Evolutionary conservation across 495 filamentous ascomycete genomes (phyloP), one percentile per base, ranked within the genome.

Genomic region (Xylaria telfairii): DNA sequence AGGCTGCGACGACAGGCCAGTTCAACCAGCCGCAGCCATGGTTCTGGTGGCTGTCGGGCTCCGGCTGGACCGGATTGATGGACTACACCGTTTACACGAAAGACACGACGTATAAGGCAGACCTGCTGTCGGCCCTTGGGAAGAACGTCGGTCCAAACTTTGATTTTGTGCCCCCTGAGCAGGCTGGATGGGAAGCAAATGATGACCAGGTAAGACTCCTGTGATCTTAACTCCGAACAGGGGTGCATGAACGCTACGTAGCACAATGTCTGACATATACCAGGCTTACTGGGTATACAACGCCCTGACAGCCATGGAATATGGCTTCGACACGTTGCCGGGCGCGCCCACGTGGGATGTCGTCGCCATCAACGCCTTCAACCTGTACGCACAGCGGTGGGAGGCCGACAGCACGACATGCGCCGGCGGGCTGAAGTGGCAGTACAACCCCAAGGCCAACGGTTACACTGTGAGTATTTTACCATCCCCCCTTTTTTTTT

Each of bases 1-100:
- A 90, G 1, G 91, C 90, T 56, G 87, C 92, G 54, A 84, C 85
- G 1, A 89, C 91, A 3, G 92, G 92, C 6, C 76, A 78, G 62
- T 78, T 78, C 19, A 92, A 90, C 77, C 80, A 93, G 3, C 92
- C 91, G 1, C 80, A 87, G 68, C 89, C 91, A 0, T 95, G 94
- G 80, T 95, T 90, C 81, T 94, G 91, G 92, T 94, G 92, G 92
- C 87, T 93, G 73, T 88, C 88, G 0, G 93, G 92, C 19, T 90
- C 90, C 13, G 90, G 91, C 82, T 94, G 92, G 80, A 90, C 88
- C 65, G 82, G 90, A 3, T 72, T 98, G 68, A 83, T 97, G 71
- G 91, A 97, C 75, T 97, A 98, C 78, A 95, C 90, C 86, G 88
- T 86, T 71, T 90, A 92, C 69, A 97, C 95, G 0, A 89, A 89